These are phyloP conservation scores for Pezicula neosporulosa DNA, from an alignment of 2,329 filamentous ascomycete species.

Conservation along the genomic window DNA sequence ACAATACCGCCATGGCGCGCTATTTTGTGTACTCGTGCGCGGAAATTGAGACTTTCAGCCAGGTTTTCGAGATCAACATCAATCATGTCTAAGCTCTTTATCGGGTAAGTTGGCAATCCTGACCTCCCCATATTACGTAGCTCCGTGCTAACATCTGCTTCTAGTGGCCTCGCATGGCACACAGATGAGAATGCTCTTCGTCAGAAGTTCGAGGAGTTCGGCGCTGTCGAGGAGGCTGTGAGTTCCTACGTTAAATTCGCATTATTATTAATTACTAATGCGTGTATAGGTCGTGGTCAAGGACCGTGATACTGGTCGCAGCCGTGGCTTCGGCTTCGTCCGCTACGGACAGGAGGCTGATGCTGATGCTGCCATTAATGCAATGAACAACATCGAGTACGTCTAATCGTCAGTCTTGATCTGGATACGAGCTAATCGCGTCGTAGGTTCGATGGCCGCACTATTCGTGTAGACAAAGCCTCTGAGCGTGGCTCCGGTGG, in stretches of 20 bases:
- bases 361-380: conserved; percentile 71
- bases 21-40: conserved; percentile 30
- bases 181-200: conserved; percentile 86
- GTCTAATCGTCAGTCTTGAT: conserved; percentile 27
- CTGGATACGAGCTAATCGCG: conserved; percentile 9
- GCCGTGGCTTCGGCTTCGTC: conserved; percentile 96
- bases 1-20: conserved; percentile 26
- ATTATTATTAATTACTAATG: conserved; percentile 13
- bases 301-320: conserved; percentile 93
- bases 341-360: conserved; percentile 76
- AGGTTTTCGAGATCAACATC: conserved; percentile 26
- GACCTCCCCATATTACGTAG: not conserved
- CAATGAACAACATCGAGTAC: conserved; percentile 90
- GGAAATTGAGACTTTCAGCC: conserved; percentile 35
- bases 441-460: conserved; percentile 83
- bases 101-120: conserved; percentile 63
- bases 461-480: conserved; percentile 93
- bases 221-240: conserved; percentile 91
- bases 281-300: conserved; percentile 82
- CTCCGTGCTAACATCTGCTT: conserved; percentile 9
- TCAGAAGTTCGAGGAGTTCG: conserved; percentile 90
- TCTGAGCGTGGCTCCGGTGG: conserved; percentile 70
- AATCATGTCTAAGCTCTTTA: conserved; percentile 89
- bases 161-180: conserved; percentile 95
- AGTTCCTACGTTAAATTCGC: conserved; percentile 36